Conservation (phyloP, 2,329 filamentous ascomycete species). For the Claviceps purpurea region DNA sequence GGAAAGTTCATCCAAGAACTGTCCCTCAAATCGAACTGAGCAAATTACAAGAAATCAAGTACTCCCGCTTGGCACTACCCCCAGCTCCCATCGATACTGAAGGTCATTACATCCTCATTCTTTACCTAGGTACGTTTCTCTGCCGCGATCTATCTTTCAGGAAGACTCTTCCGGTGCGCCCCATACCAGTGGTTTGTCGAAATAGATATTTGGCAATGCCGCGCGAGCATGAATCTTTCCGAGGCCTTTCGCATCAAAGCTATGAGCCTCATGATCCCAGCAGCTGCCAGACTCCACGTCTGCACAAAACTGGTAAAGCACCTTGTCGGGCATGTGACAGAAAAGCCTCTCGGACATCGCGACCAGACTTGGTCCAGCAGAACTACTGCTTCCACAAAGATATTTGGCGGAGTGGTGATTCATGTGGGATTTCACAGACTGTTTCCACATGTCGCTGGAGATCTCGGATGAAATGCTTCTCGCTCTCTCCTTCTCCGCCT, state of each 20-base stretch:
- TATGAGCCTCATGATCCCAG: neutral
- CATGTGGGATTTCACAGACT: neutral
- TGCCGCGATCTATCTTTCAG: too few species aligned
- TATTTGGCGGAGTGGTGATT: neutral
- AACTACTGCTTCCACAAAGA: neutral
- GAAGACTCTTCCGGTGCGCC: neutral
- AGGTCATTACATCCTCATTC: too few species aligned
- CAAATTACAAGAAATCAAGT: too few species aligned
- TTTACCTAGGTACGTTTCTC: too few species aligned
- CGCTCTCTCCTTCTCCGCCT: neutral
- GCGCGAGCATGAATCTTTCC: neutral
- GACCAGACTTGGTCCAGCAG: slow-evolving; percentile 2
- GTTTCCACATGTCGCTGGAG: neutral
- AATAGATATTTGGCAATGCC: neutral
- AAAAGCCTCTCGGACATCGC: neutral
- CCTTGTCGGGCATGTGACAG: slow-evolving; percentile 4
- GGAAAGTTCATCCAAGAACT: too few species aligned
- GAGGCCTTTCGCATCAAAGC: neutral
- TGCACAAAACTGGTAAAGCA: slow-evolving; percentile 1
- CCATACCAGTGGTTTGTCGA: neutral
- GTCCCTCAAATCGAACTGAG: too few species aligned
- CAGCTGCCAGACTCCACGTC: neutral
- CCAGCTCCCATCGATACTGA: too few species aligned
- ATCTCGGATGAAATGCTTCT: neutral
- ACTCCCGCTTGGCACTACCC: too few species aligned